phyloP scores from a whole-genome alignment of 768 basidiomycete genomes.

The Mycena haematopus region DNA sequence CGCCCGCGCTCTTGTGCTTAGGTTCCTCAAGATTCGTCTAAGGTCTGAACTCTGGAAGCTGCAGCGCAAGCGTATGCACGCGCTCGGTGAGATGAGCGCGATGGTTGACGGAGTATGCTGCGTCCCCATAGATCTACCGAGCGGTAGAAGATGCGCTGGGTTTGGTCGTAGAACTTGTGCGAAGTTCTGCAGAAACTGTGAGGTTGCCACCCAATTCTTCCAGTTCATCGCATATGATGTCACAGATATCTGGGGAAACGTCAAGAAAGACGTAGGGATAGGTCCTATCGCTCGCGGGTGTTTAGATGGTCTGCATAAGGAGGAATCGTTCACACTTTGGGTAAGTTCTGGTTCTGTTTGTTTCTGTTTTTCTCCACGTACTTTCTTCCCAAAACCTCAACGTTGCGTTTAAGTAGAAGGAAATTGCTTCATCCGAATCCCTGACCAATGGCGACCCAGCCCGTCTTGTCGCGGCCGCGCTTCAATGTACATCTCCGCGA shows the following conservation, averaged over 20 bases:
- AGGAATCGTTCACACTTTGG: too few relatives aligned
- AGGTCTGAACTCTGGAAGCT: not conserved
- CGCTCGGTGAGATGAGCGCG: conserved; percentile 15
- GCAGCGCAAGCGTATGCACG: not conserved
- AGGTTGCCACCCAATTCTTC: not conserved
- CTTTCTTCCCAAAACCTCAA: too few relatives aligned
- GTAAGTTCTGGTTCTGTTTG: too few relatives aligned
- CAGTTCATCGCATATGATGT: conserved; percentile 5
- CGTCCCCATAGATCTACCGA: conserved; percentile 2
- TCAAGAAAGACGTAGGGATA: too few relatives aligned
- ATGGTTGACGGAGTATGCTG: not conserved
- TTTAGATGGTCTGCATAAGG: too few relatives aligned
- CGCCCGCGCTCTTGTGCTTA: not conserved
- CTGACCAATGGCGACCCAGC: too few relatives aligned
- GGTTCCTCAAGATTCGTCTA: conserved; percentile 12
- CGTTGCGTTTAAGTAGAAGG: too few relatives aligned
- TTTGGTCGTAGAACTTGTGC: not conserved
- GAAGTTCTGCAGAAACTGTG: conserved; percentile 3
- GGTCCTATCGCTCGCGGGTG: too few relatives aligned
- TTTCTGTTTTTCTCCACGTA: too few relatives aligned
- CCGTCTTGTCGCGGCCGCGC: too few relatives aligned
- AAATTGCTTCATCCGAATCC: too few relatives aligned
- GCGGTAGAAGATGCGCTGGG: conserved; percentile 9
- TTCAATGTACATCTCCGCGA: too few relatives aligned
- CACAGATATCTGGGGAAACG: conserved; percentile 12